Evolutionary conservation across 345 rosid genomes (phyloP).

Genomic region (Arabis hirsuta): DNA sequence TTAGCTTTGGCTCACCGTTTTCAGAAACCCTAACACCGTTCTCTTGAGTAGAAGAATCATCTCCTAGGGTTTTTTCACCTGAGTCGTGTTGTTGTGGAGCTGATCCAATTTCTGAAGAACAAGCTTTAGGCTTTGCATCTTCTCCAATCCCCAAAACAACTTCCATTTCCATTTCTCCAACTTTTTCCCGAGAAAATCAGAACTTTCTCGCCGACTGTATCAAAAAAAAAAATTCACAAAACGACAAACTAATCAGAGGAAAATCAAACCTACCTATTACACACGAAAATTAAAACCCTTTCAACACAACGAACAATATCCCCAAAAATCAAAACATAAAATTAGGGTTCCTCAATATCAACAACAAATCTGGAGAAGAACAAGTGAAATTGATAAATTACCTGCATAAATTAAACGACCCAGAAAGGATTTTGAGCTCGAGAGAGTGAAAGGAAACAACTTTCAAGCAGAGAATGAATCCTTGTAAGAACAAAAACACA

Average conservation of each 20-base stretch:
- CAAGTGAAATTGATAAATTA: background rate
- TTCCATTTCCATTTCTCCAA: slow-evolving; percentile 43
- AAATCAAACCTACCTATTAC: slow-evolving; percentile 12
- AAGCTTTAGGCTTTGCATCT: slow-evolving; percentile 27
- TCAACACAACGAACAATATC: background rate
- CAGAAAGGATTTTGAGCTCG: slow-evolving; percentile 7
- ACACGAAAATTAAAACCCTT: background rate
- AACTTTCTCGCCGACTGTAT: slow-evolving; percentile 16
- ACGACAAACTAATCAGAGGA: slow-evolving; percentile 29
- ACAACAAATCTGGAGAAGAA: background rate
- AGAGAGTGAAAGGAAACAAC: background rate
- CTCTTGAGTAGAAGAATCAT: slow-evolving; percentile 32
- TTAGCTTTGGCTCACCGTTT: slow-evolving; percentile 43
- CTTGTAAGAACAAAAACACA: slow-evolving; percentile 9
- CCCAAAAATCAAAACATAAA: background rate
- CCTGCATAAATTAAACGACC: slow-evolving; percentile 17
- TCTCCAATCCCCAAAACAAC: slow-evolving; percentile 28
- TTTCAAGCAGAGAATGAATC: slow-evolving; percentile 18
- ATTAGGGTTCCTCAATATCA: slow-evolving; percentile 21
- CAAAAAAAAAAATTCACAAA: slow-evolving; percentile 9
- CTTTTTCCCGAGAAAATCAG: slow-evolving; percentile 35
- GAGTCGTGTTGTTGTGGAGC: slow-evolving; percentile 24
- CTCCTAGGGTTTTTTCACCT: slow-evolving; percentile 36
- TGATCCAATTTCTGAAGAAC: slow-evolving; percentile 23
- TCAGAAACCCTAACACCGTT: slow-evolving; percentile 54